Evolutionary conservation across 176 grass and related monocot genomes (phyloP).

Genomic region (Canna indica): DNA sequence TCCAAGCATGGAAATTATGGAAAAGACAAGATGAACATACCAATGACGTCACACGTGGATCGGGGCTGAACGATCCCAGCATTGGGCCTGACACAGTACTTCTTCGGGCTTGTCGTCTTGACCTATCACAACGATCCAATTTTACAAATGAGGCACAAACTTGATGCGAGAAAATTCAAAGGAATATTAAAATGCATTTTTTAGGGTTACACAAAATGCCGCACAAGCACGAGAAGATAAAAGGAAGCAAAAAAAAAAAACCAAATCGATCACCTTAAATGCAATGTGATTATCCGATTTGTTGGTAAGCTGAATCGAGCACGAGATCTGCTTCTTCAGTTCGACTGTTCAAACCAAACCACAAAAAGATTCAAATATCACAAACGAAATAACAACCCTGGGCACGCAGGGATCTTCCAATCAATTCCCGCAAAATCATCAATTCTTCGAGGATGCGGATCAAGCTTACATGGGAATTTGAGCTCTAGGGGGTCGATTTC

Average conservation of each 20-base stretch:
- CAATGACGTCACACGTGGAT: conserved; percentile 66
- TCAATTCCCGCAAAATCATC: neutral
- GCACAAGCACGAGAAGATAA: neutral
- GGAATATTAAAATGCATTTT: neutral
- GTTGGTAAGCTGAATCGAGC: conserved; percentile 66
- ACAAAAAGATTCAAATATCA: neutral
- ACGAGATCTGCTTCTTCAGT: conserved; percentile 85
- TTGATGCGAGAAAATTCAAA: neutral
- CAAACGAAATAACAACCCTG: neutral
- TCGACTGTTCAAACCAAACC: conserved; percentile 38
- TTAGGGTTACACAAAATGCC: neutral
- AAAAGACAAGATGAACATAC: conserved; percentile 23
- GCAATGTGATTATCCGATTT: conserved; percentile 57
- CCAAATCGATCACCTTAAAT: conserved; percentile 52
- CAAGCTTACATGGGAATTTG: conserved; percentile 10
- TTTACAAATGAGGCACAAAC: conserved; percentile 10
- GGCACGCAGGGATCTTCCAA: neutral
- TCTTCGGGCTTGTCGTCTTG: conserved; percentile 93
- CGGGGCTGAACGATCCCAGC: conserved; percentile 56
- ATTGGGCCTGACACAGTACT: conserved; percentile 90
- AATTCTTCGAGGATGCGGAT: neutral
- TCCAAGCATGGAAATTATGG: neutral
- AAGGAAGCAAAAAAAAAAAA: neutral
- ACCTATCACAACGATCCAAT: conserved; percentile 34
- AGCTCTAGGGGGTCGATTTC: conserved; percentile 9